These are phyloP conservation scores for Serpula lacrymans DNA, from an alignment of 768 basidiomycete species.

Conservation along the genomic window DNA sequence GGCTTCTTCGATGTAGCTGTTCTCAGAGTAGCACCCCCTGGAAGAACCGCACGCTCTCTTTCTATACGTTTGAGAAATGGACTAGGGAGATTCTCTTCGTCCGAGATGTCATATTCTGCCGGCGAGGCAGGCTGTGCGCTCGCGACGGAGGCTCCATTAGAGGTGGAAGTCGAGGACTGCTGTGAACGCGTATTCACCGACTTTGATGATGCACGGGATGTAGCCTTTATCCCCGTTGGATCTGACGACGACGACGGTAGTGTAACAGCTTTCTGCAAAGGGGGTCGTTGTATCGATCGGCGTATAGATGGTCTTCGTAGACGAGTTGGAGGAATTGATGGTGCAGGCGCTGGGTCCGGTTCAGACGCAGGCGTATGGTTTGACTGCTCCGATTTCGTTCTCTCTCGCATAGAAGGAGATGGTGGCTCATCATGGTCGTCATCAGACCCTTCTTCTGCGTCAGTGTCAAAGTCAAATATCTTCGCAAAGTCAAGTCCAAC, in stretches of 20 bases:
- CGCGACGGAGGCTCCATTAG: constrained; percentile 9
- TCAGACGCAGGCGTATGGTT: constrained; percentile 21
- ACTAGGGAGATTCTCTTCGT: constrained; percentile 84
- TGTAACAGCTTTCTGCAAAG: constrained; percentile 14
- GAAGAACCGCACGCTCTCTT: constrained; percentile 24
- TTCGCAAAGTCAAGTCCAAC: constrained; percentile 73
- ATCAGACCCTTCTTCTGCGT: constrained; percentile 22
- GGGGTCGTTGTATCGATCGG: constrained; percentile 33
- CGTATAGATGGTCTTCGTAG: constrained; percentile 57
- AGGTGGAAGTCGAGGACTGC: neutral
- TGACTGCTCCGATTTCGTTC: constrained; percentile 27
- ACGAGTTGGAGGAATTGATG: constrained; percentile 39
- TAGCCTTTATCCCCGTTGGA: constrained; percentile 28
- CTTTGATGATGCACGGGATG: constrained; percentile 16
- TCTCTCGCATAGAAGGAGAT: constrained; percentile 46
- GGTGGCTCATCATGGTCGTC: constrained; percentile 34
- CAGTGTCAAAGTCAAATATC: constrained; percentile 64
- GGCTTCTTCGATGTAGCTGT: constrained; percentile 34
- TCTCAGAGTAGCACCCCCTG: constrained; percentile 10
- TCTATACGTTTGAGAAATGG: constrained; percentile 70
- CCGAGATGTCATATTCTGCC: constrained; percentile 62
- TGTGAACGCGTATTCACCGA: constrained; percentile 12
- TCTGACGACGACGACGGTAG: constrained; percentile 40
- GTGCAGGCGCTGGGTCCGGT: constrained; percentile 19
- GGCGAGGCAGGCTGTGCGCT: constrained; percentile 16